These are phyloP conservation scores for Phytophthora crassamura DNA, from an alignment of 352 stramenopile species.

Conservation along the genomic window DNA sequence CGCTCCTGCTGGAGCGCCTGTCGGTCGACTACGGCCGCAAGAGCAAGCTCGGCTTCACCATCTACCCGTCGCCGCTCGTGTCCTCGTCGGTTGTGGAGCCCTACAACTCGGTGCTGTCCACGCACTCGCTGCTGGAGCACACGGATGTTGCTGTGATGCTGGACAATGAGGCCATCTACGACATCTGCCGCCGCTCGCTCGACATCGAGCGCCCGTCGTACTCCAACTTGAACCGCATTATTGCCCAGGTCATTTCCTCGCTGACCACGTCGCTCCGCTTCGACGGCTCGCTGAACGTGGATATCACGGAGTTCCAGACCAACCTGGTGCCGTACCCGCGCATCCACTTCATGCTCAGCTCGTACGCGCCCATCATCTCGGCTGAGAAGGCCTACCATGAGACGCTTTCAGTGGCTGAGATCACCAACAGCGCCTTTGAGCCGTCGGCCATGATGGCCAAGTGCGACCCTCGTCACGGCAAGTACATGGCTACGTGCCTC, in stretches of 20 bases:
- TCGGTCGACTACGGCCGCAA: conserved; percentile 98
- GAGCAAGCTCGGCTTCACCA: conserved; percentile 98
- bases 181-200: conserved; percentile 36
- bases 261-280: conserved; percentile 57
- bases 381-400: conserved; percentile 98
- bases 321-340: conserved; percentile 99
- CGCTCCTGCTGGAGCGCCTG: conserved; percentile 96
- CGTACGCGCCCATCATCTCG: conserved; percentile 98
- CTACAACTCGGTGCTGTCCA: conserved; percentile 98
- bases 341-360: conserved; percentile 99
- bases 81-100: conserved; percentile 97
- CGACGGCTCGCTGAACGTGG: conserved; percentile 96
- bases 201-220: conserved; percentile 96
- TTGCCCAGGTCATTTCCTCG: conserved; percentile 96
- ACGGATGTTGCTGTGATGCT: too few species aligned
- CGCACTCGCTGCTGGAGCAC: conserved; percentile 96
- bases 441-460: too few species aligned
- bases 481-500: conserved; percentile 99
- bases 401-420: conserved; percentile 97
- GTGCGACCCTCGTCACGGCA: conserved; percentile 98
- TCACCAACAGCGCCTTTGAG: conserved; percentile 99
- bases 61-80: conserved; percentile 93
- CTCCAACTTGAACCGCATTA: conserved; percentile 97
- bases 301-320: conserved; percentile 98
- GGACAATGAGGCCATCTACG: too few species aligned